Evolutionary conservation across 352 stramenopile genomes (phyloP).

Genomic region (Nothophytophthora sp.): DNA sequence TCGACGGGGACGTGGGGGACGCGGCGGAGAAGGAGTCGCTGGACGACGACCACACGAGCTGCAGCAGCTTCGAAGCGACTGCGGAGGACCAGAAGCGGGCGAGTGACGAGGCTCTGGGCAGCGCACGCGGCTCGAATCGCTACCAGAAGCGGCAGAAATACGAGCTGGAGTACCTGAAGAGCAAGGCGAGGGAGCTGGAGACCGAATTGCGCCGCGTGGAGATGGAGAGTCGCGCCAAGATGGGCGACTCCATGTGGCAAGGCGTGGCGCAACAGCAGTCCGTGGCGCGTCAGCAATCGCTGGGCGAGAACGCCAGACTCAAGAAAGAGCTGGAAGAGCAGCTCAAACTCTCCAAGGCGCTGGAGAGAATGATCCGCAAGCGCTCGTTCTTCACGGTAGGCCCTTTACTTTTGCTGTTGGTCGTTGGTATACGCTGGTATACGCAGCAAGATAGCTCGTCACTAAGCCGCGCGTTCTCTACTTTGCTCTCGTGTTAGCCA

Average conservation of each 20-base stretch:
- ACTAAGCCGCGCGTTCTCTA: background rate
- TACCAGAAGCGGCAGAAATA: conserved; percentile 41
- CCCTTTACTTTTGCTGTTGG: background rate
- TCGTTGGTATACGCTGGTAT: background rate
- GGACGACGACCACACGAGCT: conserved; percentile 4
- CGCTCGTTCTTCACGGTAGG: conserved; percentile 28
- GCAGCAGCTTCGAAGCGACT: background rate
- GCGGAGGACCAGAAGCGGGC: background rate
- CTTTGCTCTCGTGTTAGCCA: background rate
- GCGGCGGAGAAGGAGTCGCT: conserved; percentile 5
- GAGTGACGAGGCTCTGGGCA: background rate
- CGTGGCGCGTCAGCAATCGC: conserved; percentile 29
- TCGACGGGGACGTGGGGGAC: conserved; percentile 1
- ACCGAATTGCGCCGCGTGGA: conserved; percentile 20
- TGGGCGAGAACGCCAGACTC: conserved; percentile 42
- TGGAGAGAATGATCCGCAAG: conserved; percentile 38
- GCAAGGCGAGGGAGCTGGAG: conserved; percentile 36
- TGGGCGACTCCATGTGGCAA: conserved; percentile 32
- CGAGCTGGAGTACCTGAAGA: conserved; percentile 40
- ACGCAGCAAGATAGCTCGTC: background rate
- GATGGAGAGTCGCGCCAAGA: conserved; percentile 17
- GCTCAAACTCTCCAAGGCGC: conserved; percentile 34
- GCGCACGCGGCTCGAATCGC: conserved; percentile 6
- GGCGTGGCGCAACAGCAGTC: conserved; percentile 40
- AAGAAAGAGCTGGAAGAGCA: conserved; percentile 28